A percentile compares a stretch with the other conserved stretches of the same genome.
Evolutionary conservation across 805 yeast species (phyloP).

Genomic region (Dipodascopsis uninucleata): DNA sequence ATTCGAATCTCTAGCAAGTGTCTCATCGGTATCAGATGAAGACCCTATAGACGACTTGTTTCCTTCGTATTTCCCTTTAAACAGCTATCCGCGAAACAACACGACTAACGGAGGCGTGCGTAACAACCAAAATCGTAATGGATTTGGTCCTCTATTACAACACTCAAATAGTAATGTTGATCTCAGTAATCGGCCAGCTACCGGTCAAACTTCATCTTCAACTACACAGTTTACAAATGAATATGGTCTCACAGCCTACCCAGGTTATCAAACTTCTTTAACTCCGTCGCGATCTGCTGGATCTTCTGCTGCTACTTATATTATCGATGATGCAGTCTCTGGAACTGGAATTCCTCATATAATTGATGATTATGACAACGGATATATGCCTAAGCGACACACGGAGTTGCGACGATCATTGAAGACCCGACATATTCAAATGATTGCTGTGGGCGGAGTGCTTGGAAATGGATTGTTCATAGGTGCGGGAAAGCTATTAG

Average conservation of each 20-base stretch:
- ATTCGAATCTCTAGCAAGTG: too few relatives aligned
- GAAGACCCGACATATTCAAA: slow-evolving; percentile 56
- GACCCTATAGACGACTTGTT: slow-evolving; percentile 25
- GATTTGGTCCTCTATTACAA: neutral
- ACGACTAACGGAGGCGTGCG: neutral
- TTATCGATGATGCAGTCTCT: slow-evolving; percentile 23
- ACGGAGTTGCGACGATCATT: slow-evolving; percentile 41
- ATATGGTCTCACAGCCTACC: neutral
- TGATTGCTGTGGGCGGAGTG: slow-evolving; percentile 73
- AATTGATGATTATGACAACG: slow-evolving; percentile 21
- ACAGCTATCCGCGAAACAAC: too few relatives aligned
- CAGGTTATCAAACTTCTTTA: neutral
- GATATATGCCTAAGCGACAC: slow-evolving; percentile 1
- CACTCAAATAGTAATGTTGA: slow-evolving; percentile 4
- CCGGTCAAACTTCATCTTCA: slow-evolving; percentile 6
- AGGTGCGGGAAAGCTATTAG: slow-evolving; percentile 59
- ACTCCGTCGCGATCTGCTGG: slow-evolving; percentile 7
- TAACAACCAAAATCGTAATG: neutral
- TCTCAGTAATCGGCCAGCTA: neutral
- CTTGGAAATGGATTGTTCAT: slow-evolving; percentile 75
- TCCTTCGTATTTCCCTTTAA: slow-evolving; percentile 14
- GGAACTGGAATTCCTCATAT: slow-evolving; percentile 22
- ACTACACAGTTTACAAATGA: neutral
- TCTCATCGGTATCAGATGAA: slow-evolving; percentile 2
- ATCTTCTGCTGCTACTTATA: slow-evolving; percentile 21